Conservation (phyloP, 2,329 filamentous ascomycete genomes). For the Sporothrix brasiliensis region DNA sequence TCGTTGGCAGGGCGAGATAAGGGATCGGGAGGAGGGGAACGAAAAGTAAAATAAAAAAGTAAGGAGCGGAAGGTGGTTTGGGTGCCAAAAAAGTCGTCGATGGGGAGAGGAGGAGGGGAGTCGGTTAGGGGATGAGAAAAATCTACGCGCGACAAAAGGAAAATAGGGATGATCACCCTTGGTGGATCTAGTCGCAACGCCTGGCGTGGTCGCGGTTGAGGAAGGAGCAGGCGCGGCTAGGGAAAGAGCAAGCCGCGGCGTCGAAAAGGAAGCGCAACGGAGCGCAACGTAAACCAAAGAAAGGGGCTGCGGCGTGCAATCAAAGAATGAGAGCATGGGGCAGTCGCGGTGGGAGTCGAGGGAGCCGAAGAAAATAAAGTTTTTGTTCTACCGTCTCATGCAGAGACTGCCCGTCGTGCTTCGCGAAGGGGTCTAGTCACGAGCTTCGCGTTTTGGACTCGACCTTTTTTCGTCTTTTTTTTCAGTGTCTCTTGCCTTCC, state of each 20-base stretch:
- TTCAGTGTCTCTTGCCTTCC: background rate
- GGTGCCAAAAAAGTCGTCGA: slow-evolving; percentile 13
- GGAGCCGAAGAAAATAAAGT: background rate
- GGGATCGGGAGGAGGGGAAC: slow-evolving; percentile 12
- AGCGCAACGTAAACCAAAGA: background rate
- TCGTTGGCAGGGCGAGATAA: slow-evolving; percentile 14
- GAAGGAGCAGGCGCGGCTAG: slow-evolving; percentile 19
- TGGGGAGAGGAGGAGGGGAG: slow-evolving; percentile 5
- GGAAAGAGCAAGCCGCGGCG: slow-evolving; percentile 14
- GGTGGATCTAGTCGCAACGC: slow-evolving; percentile 26
- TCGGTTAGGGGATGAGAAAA: slow-evolving; percentile 18
- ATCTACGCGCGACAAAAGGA: slow-evolving; percentile 17
- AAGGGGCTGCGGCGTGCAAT: background rate
- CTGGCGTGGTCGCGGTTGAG: slow-evolving; percentile 13
- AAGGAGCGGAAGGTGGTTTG: slow-evolving; percentile 18
- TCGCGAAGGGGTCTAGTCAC: slow-evolving; percentile 10
- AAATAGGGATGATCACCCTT: slow-evolving; percentile 22
- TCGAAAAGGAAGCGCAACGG: background rate
- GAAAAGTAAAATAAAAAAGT: background rate
- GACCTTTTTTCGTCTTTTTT: background rate
- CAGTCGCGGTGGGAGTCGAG: background rate
- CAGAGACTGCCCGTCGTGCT: background rate
- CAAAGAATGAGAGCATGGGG: background rate
- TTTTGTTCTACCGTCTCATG: slow-evolving; percentile 1
- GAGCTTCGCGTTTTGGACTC: slow-evolving; percentile 11